These are phyloP conservation scores for Kluyveromyces marxianus DNA, from an alignment of 1,139 yeast genomes.

Conservation along the genomic window DNA sequence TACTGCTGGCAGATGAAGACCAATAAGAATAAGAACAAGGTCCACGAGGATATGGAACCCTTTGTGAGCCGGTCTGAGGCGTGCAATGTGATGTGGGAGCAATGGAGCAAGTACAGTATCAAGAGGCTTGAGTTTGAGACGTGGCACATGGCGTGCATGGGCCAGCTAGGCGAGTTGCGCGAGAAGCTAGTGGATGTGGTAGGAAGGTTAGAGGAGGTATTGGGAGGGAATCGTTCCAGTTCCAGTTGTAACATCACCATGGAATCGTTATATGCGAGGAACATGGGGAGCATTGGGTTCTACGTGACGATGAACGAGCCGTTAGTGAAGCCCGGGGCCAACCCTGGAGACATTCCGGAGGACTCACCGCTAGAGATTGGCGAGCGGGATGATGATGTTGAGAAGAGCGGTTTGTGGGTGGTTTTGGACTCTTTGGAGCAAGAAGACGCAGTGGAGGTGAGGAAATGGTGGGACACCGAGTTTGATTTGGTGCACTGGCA, in stretches of 20 bases:
- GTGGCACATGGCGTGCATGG: not conserved
- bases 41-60: too few species aligned
- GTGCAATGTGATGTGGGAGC: not conserved
- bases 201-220: not conserved
- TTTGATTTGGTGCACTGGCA: not conserved
- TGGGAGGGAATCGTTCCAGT: not conserved
- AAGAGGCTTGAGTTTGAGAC: not conserved
- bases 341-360: not conserved
- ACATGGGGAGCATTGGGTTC: conserved; percentile 1
- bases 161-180: not conserved
- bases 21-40: not conserved
- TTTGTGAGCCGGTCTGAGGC: not conserved
- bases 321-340: not conserved
- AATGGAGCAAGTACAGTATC: not conserved
- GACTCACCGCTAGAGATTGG: not conserved
- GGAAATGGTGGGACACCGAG: not conserved
- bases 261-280: not conserved
- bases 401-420: too few species aligned
- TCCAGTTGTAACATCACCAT: not conserved
- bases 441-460: not conserved
- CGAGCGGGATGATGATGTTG: too few species aligned
- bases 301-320: not conserved
- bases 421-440: too few species aligned
- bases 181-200: not conserved
- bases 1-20: conserved; percentile 6